These are phyloP conservation scores for Apiotrichum domesticum DNA, from an alignment of 1,284 basidiomycete genomes.

Conservation along the genomic window DNA sequence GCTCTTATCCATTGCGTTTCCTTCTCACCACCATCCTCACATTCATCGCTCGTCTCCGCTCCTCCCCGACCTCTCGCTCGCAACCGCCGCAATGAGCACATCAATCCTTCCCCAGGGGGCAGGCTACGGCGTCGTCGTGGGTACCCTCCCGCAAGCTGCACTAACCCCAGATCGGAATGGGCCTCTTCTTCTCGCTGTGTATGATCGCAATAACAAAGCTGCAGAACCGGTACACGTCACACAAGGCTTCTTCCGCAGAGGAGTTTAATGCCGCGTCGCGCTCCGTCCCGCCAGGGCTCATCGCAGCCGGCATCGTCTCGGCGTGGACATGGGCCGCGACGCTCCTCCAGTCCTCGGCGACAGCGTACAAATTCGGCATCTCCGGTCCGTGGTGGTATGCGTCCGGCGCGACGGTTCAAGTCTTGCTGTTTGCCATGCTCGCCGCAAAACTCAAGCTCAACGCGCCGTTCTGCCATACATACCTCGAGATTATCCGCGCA, in stretches of 20 bases:
- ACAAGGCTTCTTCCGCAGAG: constrained; percentile 50
- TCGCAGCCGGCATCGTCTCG: constrained; percentile 76
- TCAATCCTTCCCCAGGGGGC: constrained; percentile 52
- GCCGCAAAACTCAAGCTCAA: constrained; percentile 55
- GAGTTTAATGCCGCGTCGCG: constrained; percentile 70
- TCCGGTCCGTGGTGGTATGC: constrained; percentile 49
- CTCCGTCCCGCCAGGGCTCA: constrained; percentile 79
- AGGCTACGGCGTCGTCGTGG: constrained; percentile 73
- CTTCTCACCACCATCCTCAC: no score
- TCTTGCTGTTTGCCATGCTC: constrained; percentile 54
- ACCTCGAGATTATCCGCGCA: constrained; percentile 57
- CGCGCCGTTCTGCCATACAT: constrained; percentile 51
- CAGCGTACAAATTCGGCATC: constrained; percentile 64
- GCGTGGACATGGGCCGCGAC: constrained; percentile 56
- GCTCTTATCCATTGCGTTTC: no score
- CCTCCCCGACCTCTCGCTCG: background rate
- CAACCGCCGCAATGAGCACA: constrained; percentile 3
- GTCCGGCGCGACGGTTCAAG: constrained; percentile 48
- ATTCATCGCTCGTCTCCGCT: background rate
- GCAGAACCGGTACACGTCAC: constrained; percentile 38
- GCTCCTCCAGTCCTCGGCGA: constrained; percentile 45
- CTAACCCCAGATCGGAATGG: constrained; percentile 55
- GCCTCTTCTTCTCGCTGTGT: constrained; percentile 71
- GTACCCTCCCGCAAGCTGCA: constrained; percentile 30
- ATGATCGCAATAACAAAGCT: constrained; percentile 53